These are phyloP conservation scores for Tuber borchii DNA, from an alignment of 495 filamentous ascomycete species.

Conservation along the genomic window DNA sequence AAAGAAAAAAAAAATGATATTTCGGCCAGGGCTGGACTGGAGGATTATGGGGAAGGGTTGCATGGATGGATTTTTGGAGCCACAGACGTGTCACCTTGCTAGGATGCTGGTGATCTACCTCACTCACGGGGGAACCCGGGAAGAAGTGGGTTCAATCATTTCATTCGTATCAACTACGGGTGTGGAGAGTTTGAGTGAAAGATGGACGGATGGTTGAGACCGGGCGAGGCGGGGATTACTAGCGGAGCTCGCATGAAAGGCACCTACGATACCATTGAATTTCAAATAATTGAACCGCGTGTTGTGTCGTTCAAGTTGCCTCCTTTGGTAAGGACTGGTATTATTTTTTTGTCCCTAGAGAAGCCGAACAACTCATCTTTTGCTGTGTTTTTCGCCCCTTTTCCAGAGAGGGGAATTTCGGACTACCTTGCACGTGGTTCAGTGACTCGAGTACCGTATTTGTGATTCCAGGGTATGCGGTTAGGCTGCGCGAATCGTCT, in stretches of 20 bases:
- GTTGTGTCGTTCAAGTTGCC: neutral
- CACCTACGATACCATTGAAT: neutral
- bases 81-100: slow-evolving; percentile 37
- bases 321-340: neutral
- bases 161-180: neutral
- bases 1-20: neutral
- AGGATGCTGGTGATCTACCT: slow-evolving; percentile 34
- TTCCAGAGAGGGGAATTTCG: neutral
- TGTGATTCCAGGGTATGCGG: neutral
- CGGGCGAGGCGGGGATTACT: neutral
- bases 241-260: neutral
- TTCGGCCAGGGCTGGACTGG: neutral
- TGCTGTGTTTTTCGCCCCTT: neutral
- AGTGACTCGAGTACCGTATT: neutral
- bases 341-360: neutral
- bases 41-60: slow-evolving; percentile 31
- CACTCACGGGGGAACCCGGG: slow-evolving; percentile 21
- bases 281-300: neutral
- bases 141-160: neutral
- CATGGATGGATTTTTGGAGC: slow-evolving; percentile 38
- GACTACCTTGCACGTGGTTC: neutral
- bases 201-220: neutral
- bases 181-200: neutral
- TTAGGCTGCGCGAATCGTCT: neutral
- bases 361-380: neutral